Conservation (phyloP, 2,329 filamentous ascomycete species). For the Thielaviopsis euricoi region DNA sequence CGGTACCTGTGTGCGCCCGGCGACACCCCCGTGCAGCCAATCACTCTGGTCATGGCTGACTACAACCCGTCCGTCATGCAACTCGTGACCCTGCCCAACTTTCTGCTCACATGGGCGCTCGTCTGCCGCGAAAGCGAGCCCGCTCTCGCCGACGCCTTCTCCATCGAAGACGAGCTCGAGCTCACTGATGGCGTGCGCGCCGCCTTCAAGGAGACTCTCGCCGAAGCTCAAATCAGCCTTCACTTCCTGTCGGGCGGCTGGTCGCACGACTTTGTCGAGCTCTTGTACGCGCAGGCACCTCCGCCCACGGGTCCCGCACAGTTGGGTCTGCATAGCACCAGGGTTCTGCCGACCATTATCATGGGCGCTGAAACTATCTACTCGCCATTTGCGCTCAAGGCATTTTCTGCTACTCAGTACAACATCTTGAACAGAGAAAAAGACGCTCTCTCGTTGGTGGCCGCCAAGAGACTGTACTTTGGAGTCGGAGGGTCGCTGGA, state of each 20-base stretch:
- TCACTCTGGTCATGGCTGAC: slow-evolving; percentile 55
- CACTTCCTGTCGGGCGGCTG: slow-evolving; percentile 62
- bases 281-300: slow-evolving; percentile 28
- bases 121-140: slow-evolving; percentile 30
- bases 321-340: background rate
- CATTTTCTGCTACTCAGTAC: slow-evolving; percentile 53
- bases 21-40: slow-evolving; percentile 16
- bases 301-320: slow-evolving; percentile 1
- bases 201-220: slow-evolving; percentile 41
- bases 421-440: slow-evolving; percentile 30
- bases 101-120: slow-evolving; percentile 53
- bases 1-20: background rate
- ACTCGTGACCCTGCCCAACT: slow-evolving; percentile 64
- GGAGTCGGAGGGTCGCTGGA: slow-evolving; percentile 70
- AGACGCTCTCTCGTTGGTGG: slow-evolving; percentile 46
- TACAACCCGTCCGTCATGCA: slow-evolving; percentile 67
- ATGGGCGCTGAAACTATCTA: slow-evolving; percentile 75
- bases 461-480: slow-evolving; percentile 69
- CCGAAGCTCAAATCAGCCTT: slow-evolving; percentile 33
- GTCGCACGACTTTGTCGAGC: slow-evolving; percentile 45
- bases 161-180: slow-evolving; percentile 44
- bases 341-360: slow-evolving; percentile 29
- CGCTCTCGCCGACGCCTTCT: slow-evolving; percentile 23
- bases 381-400: slow-evolving; percentile 51
- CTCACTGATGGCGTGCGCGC: slow-evolving; percentile 39